These are phyloP conservation scores for Fusarium sp. DNA, from an alignment of 2,329 filamentous ascomycete species.

Conservation along the genomic window DNA sequence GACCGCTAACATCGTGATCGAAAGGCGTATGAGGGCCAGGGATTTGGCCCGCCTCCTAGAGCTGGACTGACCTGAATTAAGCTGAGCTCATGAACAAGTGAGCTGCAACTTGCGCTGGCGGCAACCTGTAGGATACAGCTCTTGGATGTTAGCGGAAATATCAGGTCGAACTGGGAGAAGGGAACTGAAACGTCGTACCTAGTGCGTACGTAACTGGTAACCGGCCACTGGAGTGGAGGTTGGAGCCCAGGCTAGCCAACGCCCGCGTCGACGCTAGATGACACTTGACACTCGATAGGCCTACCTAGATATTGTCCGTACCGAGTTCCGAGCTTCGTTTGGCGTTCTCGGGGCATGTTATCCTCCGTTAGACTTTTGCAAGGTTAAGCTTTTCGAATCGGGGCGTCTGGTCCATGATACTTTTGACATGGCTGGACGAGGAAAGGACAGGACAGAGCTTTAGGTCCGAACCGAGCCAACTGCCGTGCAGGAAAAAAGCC, in stretches of 20 bases:
- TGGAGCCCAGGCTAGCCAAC: not conserved
- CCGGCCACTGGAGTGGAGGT: too few species aligned
- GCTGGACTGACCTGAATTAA: not conserved
- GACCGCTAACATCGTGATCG: not conserved
- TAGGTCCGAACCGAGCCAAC: not conserved
- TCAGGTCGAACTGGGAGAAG: conserved; percentile 1
- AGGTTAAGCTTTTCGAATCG: not conserved
- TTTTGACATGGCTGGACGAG: not conserved
- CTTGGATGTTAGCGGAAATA: not conserved
- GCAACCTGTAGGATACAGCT: conserved; percentile 1
- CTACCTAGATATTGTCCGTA: conserved; percentile 9
- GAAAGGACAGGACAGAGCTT: not conserved
- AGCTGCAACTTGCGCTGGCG: conserved; percentile 8
- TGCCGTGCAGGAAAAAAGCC: conserved; percentile 4
- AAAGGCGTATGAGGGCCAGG: not conserved
- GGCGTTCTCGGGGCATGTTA: conserved; percentile 16
- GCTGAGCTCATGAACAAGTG: not conserved
- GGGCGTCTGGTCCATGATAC: not conserved
- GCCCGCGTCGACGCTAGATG: conserved; percentile 18
- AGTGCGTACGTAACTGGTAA: conserved; percentile 2
- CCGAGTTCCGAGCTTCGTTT: not conserved
- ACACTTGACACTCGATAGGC: conserved; percentile 11
- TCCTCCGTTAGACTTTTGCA: not conserved
- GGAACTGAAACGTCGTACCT: conserved; percentile 3
- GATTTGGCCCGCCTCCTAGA: conserved; percentile 1